Percentiles rank a stretch among this genome's conserved stretches.
Conservation (phyloP, 2,329 filamentous ascomycete species). For the Myriangium duriaei region DNA sequence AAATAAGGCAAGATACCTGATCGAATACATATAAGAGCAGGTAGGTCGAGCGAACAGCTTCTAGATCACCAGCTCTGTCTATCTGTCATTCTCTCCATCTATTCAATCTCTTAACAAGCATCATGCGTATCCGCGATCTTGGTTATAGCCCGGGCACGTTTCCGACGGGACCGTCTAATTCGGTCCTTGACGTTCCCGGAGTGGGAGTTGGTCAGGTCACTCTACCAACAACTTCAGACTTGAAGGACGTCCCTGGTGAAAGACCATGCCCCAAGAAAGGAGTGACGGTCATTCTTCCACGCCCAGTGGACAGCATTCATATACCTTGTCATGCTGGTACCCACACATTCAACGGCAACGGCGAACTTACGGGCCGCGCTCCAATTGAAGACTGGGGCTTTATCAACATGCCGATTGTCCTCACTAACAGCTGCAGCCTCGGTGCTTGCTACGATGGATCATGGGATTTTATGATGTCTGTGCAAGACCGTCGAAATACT, state of each 20-base stretch:
- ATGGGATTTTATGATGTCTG: conserved; percentile 40
- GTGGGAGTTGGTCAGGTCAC: conserved; percentile 31
- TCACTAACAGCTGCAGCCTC: conserved; percentile 47
- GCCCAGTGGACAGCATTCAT: conserved; percentile 27
- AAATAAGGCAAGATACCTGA: too few relatives aligned
- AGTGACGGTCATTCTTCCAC: conserved; percentile 32
- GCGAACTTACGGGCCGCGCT: conserved; percentile 49
- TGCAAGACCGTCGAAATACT: conserved; percentile 26
- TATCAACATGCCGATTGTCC: conserved; percentile 45
- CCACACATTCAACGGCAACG: conserved; percentile 52
- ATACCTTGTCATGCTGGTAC: conserved; percentile 31
- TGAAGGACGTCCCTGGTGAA: conserved; percentile 5
- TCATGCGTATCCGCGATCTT: conserved; percentile 23
- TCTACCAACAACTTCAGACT: conserved; percentile 19
- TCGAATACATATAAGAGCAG: too few relatives aligned
- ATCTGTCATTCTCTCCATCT: too few relatives aligned
- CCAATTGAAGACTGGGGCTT: conserved; percentile 51
- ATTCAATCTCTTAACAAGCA: too few relatives aligned
- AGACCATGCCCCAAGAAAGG: conserved; percentile 25
- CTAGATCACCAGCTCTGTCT: too few relatives aligned
- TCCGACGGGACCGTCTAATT: conserved; percentile 28
- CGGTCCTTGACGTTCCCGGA: conserved; percentile 32
- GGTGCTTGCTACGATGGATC: conserved; percentile 48
- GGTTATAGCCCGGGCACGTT: conserved; percentile 28
- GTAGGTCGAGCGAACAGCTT: too few relatives aligned